Evolutionary conservation across 257 asterid genomes (phyloP), one percentile per base, ranked within the genome.

Genomic region (Solanum habrochaites): DNA sequence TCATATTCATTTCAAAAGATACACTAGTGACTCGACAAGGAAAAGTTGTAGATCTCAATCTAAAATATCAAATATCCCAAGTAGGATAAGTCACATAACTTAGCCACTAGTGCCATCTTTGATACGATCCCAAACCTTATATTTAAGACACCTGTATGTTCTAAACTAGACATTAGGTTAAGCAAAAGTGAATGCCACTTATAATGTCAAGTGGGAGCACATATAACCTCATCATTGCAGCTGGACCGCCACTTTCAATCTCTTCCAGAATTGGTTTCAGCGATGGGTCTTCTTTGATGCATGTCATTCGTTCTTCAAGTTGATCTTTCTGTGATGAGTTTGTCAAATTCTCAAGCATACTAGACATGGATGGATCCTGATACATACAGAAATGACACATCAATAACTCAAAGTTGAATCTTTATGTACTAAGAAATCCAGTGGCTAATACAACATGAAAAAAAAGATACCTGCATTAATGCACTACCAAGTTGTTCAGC

Each of bases 191-290:
- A 67, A 47, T 73, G 82, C 20, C 52, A 37, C 82, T 73, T 37
- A 73, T 37, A 37, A 73, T 73, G 25, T 20, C 43, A 80, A 81
- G 40, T 77, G 86, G 78, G 78, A 32, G 87, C 82, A 39, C 25
- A 35, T 60, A 45, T 52, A 56, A 97, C 99, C 96, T 97, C 99
- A 97, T 97, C 99, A 97, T 97, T 47, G 99, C 99, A 90, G 99
- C 95, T 71, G 99, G 99, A 77, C 99, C 99, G 69, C 99, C 99
- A 78, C 62, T 92, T 90, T 97, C 99, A 42, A 97, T 96, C 93
- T 97, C 99, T 56, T 97, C 98, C 90, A 97, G 86, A 89, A 97
- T 96, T 87, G 98, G 99, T 90, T 96, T 97, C 92, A 97, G 90
- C 12, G 99, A 95, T 39, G 99, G 99, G 88, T 97, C 99, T 84